Conservation (phyloP, 1,139 yeast genomes). For the Hyphopichia burtonii region DNA sequence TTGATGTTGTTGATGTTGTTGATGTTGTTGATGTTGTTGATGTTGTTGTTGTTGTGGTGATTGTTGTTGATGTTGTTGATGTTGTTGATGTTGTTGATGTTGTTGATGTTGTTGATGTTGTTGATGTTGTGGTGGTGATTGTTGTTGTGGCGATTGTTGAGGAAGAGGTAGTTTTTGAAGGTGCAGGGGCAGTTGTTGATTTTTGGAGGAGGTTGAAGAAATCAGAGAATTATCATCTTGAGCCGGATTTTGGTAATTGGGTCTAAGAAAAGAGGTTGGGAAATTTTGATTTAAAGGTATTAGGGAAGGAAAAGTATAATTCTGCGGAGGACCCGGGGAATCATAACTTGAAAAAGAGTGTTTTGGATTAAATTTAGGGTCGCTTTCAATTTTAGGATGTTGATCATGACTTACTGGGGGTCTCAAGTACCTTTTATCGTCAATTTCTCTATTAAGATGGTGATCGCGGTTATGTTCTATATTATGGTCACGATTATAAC, state of each 20-base stretch:
- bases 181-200: too few species aligned
- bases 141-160: conserved; percentile 7
- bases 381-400: neutral
- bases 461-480: neutral
- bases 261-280: neutral
- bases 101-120: conserved; percentile 11
- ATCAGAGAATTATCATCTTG: neutral
- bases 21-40: conserved; percentile 10
- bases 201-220: neutral
- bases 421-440: neutral
- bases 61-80: conserved; percentile 3
- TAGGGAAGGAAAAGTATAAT: neutral
- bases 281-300: neutral
- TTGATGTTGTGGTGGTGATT: conserved; percentile 7
- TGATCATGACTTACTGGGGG: neutral
- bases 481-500: neutral
- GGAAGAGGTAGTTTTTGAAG: neutral
- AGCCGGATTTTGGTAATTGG: neutral
- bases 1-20: conserved; percentile 14
- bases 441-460: too few species aligned
- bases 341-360: neutral
- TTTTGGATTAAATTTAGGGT: neutral
- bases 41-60: conserved; percentile 5
- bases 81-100: conserved; percentile 11
- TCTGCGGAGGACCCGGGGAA: conserved; percentile 5